Base-by-base conservation (phyloP, 2,329 filamentous ascomycete species). In the Catunica adiposa region DNA sequence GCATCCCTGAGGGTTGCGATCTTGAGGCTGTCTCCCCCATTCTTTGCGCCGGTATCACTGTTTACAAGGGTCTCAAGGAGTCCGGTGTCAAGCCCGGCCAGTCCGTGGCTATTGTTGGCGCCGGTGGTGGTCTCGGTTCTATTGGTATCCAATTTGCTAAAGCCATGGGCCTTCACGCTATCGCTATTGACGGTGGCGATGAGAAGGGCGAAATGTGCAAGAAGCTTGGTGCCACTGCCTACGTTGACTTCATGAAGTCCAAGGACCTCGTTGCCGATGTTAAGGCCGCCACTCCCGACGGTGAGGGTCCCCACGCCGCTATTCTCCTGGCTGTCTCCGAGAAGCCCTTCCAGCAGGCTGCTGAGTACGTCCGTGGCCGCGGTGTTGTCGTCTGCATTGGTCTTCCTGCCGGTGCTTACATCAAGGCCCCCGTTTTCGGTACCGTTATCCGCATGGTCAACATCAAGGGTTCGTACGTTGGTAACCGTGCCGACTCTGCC, bases 311-410 rank as follows among this genome's bases (percentile, higher is more conserved):
- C 3, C 85, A 94, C 64, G 89, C 88, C 40, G 89, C 90, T 59
- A 75, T 96, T 61, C 76, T 96, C 47, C 80, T 96, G 59, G 89
- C 90, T 59, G 89, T 87, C 54, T 79, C 75, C 63, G 89, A 96
- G 77, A 87, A 84, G 74, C 90, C 90, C 55, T 96, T 96, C 82
- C 88, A 95, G 73, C 89, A 96, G 73, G 90, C 90, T 44, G 82
- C 86, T 51, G 82, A 79, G 69, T 95, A 96, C 70, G 83, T 95
- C 60, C 85, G 90, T 59, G 78, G 87, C 56, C 80, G 82, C 59
- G 90, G 90, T 58, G 78, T 80, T 40, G 85, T 96, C 65, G 79
- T 96, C 60, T 90, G 86, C 70, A 92, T 97, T 64, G 90, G 89
- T 65, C 75, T 96, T 25, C 90, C 90, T 3, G 83, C 86, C 38